phyloP scores from a whole-genome alignment of 805 yeast genomes.

The Candida endomychidarum region DNA sequence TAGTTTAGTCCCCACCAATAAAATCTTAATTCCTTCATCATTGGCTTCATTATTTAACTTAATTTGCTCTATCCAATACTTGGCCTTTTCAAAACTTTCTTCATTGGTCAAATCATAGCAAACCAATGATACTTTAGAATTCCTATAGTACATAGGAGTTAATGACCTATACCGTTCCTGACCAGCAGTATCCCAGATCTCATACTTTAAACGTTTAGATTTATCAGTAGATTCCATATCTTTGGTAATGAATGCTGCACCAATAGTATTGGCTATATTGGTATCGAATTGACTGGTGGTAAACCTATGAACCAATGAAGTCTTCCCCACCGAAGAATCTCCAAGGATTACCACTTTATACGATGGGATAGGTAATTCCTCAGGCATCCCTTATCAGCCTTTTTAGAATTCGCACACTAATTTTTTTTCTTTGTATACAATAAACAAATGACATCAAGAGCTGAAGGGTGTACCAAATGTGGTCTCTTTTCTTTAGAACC shows the following conservation, averaged over 20 bases:
- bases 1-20: conserved; percentile 78
- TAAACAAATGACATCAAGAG: conserved; percentile 3
- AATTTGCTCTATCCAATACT: conserved; percentile 88
- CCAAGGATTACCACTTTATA: conserved; percentile 46
- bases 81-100: conserved; percentile 63
- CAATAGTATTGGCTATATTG: conserved; percentile 87
- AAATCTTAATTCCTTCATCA: conserved; percentile 28
- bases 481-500: conserved; percentile 9
- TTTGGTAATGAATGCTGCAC: conserved; percentile 97
- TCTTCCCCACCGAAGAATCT: conserved; percentile 62
- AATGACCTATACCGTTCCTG: conserved; percentile 76
- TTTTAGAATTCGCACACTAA: neutral
- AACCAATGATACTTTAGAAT: conserved; percentile 70
- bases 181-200: conserved; percentile 88
- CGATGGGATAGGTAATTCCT: conserved; percentile 23
- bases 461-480: conserved; percentile 8
- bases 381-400: conserved; percentile 4
- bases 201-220: conserved; percentile 51
- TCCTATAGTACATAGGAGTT: conserved; percentile 82
- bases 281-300: conserved; percentile 71
- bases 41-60: conserved; percentile 21
- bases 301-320: conserved; percentile 80
- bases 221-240: conserved; percentile 37
- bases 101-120: conserved; percentile 75
- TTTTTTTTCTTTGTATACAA: conserved; percentile 2